These are phyloP conservation scores for Mucor circinelloides DNA, from an alignment of 371 early-diverging fungal genomes.

Conservation along the genomic window DNA sequence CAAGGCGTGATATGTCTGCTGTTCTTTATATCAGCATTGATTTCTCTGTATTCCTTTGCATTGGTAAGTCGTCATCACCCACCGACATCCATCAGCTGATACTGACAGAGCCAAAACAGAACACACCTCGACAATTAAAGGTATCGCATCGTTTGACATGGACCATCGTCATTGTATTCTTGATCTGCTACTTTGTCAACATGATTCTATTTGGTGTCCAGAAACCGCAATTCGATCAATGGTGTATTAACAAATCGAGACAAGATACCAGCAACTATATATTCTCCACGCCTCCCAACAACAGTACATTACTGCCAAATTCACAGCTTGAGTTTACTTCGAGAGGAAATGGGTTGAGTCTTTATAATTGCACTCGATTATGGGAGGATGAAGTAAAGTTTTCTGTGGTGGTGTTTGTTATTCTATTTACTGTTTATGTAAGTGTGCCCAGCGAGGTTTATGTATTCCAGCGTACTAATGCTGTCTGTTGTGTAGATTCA, in stretches of 20 bases:
- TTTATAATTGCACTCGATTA: slow-evolving; percentile 28
- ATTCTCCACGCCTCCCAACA: slow-evolving; percentile 7
- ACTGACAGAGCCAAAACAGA: background rate
- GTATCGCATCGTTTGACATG: slow-evolving; percentile 23
- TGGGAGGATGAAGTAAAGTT: slow-evolving; percentile 33
- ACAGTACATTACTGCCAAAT: background rate
- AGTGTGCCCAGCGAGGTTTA: background rate
- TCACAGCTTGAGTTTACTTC: slow-evolving; percentile 11
- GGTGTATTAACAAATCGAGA: slow-evolving; percentile 32
- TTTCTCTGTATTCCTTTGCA: slow-evolving; percentile 33
- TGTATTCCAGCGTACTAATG: background rate
- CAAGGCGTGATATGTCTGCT: slow-evolving; percentile 37
- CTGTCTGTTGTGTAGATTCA: slow-evolving; percentile 5
- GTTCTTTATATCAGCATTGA: slow-evolving; percentile 32
- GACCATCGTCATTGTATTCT: slow-evolving; percentile 19
- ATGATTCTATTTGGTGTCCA: slow-evolving; percentile 33
- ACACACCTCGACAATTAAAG: background rate
- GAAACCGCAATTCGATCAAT: slow-evolving; percentile 24
- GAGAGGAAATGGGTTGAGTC: background rate
- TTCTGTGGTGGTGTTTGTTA: slow-evolving; percentile 12
- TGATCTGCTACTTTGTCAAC: slow-evolving; percentile 14
- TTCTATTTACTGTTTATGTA: slow-evolving; percentile 29
- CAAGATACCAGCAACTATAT: background rate
- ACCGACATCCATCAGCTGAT: too few relatives aligned
- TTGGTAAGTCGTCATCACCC: slow-evolving; percentile 17